phyloP scores from a whole-genome alignment of 352 stramenopile genomes.

The Pythium phragmiticola region DNA sequence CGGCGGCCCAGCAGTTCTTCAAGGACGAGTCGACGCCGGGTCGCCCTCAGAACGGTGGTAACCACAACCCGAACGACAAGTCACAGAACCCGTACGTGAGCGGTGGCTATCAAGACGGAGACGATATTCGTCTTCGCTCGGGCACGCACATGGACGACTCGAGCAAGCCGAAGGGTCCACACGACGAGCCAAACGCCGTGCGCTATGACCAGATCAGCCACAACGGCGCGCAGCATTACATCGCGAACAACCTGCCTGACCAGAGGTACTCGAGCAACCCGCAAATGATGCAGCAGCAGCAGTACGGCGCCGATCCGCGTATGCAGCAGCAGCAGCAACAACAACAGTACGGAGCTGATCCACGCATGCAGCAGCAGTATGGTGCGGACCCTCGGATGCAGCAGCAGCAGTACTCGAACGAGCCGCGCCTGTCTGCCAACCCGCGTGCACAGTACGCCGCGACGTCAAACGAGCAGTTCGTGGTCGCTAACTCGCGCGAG shows the following conservation, averaged over 20 bases:
- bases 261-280: conserved; percentile 19
- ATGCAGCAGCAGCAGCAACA: conserved; percentile 15
- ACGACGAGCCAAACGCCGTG: conserved; percentile 9
- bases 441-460: conserved; percentile 16
- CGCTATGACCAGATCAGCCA: conserved; percentile 26
- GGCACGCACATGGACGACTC: conserved; percentile 27
- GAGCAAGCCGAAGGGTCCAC: not conserved
- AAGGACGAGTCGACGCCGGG: conserved; percentile 27
- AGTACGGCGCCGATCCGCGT: conserved; percentile 3
- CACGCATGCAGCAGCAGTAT: conserved; percentile 14
- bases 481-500: conserved; percentile 23
- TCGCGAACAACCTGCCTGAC: conserved; percentile 21
- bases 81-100: conserved; percentile 30
- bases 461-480: conserved; percentile 17
- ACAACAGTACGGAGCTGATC: conserved; percentile 8
- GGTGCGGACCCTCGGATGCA: not conserved
- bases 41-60: conserved; percentile 6
- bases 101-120: conserved; percentile 27
- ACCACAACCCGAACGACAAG: conserved; percentile 9
- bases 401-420: conserved; percentile 8
- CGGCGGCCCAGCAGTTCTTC: conserved; percentile 31
- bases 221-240: conserved; percentile 32
- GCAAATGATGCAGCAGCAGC: conserved; percentile 13
- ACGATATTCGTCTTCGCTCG: conserved; percentile 33
- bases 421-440: conserved; percentile 17